phyloP scores from a whole-genome alignment of 1,139 yeast genomes.

The Blastobotrys ciferrii region DNA sequence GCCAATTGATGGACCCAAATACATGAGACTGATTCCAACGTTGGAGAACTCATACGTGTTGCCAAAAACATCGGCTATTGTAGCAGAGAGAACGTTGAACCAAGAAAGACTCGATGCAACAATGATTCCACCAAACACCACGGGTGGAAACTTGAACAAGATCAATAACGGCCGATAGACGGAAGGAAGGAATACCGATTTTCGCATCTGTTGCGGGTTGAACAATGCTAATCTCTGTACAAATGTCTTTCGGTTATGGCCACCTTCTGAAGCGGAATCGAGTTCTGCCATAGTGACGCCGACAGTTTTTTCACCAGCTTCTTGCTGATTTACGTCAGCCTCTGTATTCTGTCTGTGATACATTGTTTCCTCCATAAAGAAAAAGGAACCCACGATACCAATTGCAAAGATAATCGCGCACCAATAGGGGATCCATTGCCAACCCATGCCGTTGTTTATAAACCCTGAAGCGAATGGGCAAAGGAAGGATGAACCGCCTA shows the following conservation, averaged over 20 bases:
- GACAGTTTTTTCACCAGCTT: not conserved
- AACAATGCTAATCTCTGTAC: constrained; percentile 12
- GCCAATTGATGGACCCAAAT: constrained; percentile 70
- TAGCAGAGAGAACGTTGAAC: constrained; percentile 49
- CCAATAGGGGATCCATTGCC: constrained; percentile 81
- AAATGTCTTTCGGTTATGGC: constrained; percentile 9
- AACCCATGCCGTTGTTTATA: constrained; percentile 54
- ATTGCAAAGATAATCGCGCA: constrained; percentile 67
- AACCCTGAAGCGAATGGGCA: constrained; percentile 79
- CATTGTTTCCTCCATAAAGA: constrained; percentile 69
- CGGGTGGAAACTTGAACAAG: constrained; percentile 12
- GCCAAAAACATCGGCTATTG: constrained; percentile 46
- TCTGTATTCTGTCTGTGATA: constrained; percentile 50
- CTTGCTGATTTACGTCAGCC: constrained; percentile 14
- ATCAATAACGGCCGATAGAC: constrained; percentile 1
- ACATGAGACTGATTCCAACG: constrained; percentile 70
- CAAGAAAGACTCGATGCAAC: constrained; percentile 48
- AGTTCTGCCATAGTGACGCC: not conserved
- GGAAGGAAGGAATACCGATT: constrained; percentile 3
- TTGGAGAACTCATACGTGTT: constrained; percentile 63
- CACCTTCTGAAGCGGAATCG: not conserved
- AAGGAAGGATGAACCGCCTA: constrained; percentile 71
- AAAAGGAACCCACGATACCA: constrained; percentile 52
- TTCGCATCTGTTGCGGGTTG: constrained; percentile 9
- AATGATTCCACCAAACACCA: constrained; percentile 34